Conservation (phyloP, 768 basidiomycete species). For the Tylopilus intermedius region DNA sequence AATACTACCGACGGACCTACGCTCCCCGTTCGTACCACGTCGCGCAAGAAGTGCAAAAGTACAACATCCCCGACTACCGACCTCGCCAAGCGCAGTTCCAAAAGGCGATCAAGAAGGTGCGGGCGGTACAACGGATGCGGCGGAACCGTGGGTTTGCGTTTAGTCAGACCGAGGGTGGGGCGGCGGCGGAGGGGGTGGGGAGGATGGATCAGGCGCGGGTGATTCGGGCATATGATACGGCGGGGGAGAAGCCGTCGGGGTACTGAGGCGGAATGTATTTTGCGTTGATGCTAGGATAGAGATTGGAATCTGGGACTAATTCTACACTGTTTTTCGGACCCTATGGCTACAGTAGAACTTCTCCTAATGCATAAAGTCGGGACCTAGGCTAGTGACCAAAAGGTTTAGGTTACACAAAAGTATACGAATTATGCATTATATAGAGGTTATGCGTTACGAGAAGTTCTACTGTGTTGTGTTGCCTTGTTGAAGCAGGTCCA, state of each 20-base stretch:
- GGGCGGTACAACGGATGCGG: constrained; percentile 97
- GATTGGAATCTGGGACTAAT: background rate
- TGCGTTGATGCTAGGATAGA: background rate
- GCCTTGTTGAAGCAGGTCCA: too few relatives aligned
- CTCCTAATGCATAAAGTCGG: too few relatives aligned
- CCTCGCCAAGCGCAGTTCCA: constrained; percentile 99
- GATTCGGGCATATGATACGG: constrained; percentile 85
- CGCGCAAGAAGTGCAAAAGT: constrained; percentile 98
- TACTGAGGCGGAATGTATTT: constrained; percentile 39
- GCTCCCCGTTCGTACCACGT: constrained; percentile 92
- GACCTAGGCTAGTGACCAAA: too few relatives aligned
- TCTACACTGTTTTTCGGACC: background rate
- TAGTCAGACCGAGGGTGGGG: constrained; percentile 86
- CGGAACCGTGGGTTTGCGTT: constrained; percentile 97
- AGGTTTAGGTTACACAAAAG: too few relatives aligned
- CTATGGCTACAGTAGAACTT: too few relatives aligned
- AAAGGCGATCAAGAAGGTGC: constrained; percentile 99
- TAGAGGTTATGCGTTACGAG: too few relatives aligned
- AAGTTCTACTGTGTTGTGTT: too few relatives aligned
- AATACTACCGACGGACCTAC: constrained; percentile 94
- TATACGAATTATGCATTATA: too few relatives aligned
- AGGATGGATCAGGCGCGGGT: constrained; percentile 81
- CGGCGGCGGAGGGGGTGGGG: background rate
- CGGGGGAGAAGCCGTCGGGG: constrained; percentile 70
- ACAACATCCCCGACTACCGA: constrained; percentile 94